Percentiles rank a stretch among this genome's conserved stretches.
phyloP scores from a whole-genome alignment of 345 rosid genomes.

The Hibiscus trionum region DNA sequence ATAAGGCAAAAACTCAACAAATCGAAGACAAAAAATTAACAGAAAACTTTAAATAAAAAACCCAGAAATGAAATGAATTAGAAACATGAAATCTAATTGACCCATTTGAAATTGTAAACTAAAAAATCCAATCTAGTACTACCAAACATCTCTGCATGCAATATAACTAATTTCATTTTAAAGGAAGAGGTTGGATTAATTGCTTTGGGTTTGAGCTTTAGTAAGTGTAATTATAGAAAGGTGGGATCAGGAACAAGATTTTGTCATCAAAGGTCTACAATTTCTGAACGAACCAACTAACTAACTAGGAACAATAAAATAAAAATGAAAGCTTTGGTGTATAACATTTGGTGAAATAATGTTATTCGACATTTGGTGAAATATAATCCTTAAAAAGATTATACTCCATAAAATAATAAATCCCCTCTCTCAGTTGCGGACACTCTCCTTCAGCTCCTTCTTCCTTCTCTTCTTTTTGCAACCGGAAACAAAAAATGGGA shows the following conservation, averaged over 20 bases:
- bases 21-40: neutral
- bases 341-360: no score
- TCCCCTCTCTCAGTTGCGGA: neutral
- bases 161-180: neutral
- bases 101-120: neutral
- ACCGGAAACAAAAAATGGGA: slow-evolving; percentile 28
- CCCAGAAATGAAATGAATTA: slow-evolving; percentile 2
- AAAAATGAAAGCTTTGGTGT: neutral
- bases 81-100: neutral
- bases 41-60: neutral
- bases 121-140: neutral
- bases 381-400: no score
- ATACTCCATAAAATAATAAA: no score
- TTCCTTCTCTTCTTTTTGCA: neutral
- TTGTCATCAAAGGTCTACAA: neutral
- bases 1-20: neutral
- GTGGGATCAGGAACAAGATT: neutral
- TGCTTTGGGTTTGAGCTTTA: neutral
- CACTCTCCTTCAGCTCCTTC: neutral
- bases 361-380: no score
- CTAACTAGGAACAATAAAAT: neutral
- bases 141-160: neutral
- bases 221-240: neutral
- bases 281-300: neutral
- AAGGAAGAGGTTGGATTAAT: neutral